Conservation (phyloP, 2,329 filamentous ascomycete genomes). For the Penicillium olsonii region DNA sequence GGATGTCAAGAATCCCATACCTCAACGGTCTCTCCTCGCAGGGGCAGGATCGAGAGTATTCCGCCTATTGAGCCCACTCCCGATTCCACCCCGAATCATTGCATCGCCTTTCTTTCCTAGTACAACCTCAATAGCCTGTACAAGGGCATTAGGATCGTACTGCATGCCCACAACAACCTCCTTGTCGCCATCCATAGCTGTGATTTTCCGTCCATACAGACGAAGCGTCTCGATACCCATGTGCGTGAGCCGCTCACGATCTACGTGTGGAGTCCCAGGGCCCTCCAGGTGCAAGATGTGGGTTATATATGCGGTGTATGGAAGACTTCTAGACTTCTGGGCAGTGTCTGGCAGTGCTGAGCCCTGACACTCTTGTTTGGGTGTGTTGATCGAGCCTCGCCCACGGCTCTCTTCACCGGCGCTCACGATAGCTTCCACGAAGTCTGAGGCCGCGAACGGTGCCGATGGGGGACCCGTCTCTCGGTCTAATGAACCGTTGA, state of each 20-base stretch:
- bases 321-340: conserved; percentile 32
- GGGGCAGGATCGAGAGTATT: conserved; percentile 56
- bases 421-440: conserved; percentile 74
- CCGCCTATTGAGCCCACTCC: conserved; percentile 53
- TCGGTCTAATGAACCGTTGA: conserved; percentile 81
- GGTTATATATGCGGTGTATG: conserved; percentile 72
- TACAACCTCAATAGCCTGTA: conserved; percentile 74
- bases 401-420: conserved; percentile 71
- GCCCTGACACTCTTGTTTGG: conserved; percentile 1
- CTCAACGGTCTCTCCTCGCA: conserved; percentile 8
- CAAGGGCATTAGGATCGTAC: conserved; percentile 76
- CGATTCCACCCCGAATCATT: conserved; percentile 42
- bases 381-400: conserved; percentile 23
- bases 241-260: conserved; percentile 62
- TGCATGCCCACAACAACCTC: conserved; percentile 58
- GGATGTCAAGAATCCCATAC: not conserved
- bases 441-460: conserved; percentile 75
- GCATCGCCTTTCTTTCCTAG: conserved; percentile 65
- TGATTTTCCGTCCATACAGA: conserved; percentile 69
- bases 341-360: conserved; percentile 12
- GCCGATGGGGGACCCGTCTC: conserved; percentile 73
- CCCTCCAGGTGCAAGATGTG: conserved; percentile 81
- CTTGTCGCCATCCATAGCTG: conserved; percentile 40
- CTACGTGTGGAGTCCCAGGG: conserved; percentile 67
- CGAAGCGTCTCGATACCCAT: conserved; percentile 77